phyloP scores from a whole-genome alignment of 192 early-diverging fungal genomes.

The Glomus cerebriforme region DNA sequence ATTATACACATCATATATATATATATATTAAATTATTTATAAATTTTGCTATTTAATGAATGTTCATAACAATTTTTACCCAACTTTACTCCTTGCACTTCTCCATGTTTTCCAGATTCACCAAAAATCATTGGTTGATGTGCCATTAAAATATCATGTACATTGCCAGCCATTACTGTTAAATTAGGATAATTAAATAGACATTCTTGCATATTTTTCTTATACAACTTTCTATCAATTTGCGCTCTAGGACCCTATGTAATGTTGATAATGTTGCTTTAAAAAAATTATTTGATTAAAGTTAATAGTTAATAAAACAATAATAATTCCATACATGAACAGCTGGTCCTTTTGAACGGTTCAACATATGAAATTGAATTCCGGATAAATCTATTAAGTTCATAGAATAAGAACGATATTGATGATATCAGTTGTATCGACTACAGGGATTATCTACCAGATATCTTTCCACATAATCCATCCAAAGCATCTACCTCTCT shows the following conservation, averaged over 20 bases:
- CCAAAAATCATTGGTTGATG: conserved; percentile 39
- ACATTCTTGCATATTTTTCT: conserved; percentile 67
- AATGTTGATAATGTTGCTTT: too few relatives aligned
- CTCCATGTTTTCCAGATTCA: conserved; percentile 31
- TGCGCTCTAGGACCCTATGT: conserved; percentile 74
- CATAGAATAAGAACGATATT: not conserved
- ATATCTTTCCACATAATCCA: conserved; percentile 78
- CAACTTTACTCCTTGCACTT: conserved; percentile 63
- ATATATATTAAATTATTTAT: not conserved
- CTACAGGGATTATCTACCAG: conserved; percentile 36
- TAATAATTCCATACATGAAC: conserved; percentile 56
- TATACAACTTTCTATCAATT: conserved; percentile 79
- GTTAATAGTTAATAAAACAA: not conserved
- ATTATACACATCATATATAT: too few relatives aligned
- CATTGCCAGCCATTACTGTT: conserved; percentile 66
- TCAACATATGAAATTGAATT: conserved; percentile 81
- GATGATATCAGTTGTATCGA: not conserved
- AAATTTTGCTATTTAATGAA: not conserved
- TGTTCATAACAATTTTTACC: conserved; percentile 41
- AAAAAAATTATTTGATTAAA: not conserved
- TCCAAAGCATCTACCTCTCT: conserved; percentile 82
- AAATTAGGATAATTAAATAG: conserved; percentile 69
- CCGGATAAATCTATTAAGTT: conserved; percentile 61
- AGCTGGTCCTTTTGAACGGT: conserved; percentile 80
- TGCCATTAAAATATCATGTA: conserved; percentile 70